Evolutionary conservation across 495 filamentous ascomycete species (phyloP).

Genomic region (Filosporella fistucella): DNA sequence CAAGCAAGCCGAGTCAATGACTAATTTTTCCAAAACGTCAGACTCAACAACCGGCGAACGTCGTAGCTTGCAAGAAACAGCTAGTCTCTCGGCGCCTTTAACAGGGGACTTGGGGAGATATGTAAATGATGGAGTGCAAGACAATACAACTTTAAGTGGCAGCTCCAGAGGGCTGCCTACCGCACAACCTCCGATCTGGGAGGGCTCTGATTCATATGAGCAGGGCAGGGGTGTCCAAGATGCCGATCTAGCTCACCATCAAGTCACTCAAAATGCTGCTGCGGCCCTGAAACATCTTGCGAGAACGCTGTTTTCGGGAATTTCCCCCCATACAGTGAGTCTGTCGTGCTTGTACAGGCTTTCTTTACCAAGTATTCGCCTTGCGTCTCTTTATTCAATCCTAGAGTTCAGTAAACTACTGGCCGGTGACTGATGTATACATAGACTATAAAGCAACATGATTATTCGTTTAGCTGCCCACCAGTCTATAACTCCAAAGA

Average conservation of each 20-base stretch:
- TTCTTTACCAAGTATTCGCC: not conserved
- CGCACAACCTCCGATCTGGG: slow-evolving; percentile 9
- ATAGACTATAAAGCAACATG: slow-evolving; percentile 13
- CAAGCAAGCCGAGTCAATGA: not conserved
- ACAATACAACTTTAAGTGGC: slow-evolving; percentile 11
- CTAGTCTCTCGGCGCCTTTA: not conserved
- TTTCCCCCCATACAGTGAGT: slow-evolving; percentile 10
- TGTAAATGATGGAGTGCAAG: slow-evolving; percentile 8
- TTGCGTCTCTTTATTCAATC: not conserved
- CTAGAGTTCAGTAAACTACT: no score
- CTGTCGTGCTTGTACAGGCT: slow-evolving; percentile 11
- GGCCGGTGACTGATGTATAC: slow-evolving; percentile 16
- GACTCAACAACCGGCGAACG: not conserved
- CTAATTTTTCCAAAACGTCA: not conserved
- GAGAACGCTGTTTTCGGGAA: slow-evolving; percentile 12
- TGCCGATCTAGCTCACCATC: slow-evolving; percentile 18
- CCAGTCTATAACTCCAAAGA: slow-evolving; percentile 21
- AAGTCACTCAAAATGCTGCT: slow-evolving; percentile 13
- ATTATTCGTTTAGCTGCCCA: slow-evolving; percentile 7
- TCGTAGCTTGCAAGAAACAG: not conserved
- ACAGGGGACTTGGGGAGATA: slow-evolving; percentile 1
- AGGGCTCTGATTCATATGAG: slow-evolving; percentile 10
- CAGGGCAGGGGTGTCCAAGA: slow-evolving; percentile 10
- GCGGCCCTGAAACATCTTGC: slow-evolving; percentile 18
- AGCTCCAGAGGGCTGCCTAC: slow-evolving; percentile 18